Percentiles rank a stretch among this genome's conserved stretches.
Evolutionary conservation across 1,139 yeast species (phyloP).

Genomic region (Tardiomyces depauwii): DNA sequence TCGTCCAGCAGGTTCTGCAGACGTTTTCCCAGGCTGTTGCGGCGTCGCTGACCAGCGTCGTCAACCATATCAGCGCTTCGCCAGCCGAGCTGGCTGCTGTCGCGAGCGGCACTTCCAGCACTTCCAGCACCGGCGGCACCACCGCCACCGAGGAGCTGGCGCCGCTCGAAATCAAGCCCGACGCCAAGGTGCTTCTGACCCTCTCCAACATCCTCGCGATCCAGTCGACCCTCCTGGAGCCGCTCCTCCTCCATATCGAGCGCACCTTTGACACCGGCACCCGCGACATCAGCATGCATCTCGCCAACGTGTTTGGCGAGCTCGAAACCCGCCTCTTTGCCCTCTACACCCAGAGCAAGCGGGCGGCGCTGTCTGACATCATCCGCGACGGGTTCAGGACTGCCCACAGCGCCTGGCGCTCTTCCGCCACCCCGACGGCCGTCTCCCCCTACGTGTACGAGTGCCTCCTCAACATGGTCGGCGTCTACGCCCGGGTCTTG

Average conservation of each 20-base stretch:
- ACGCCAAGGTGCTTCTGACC: constrained; percentile 29
- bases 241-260: constrained; percentile 38
- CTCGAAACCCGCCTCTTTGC: constrained; percentile 44
- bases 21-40: background rate
- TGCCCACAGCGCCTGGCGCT: constrained; percentile 36
- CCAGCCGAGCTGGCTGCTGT: no score
- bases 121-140: background rate
- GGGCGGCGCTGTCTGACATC: constrained; percentile 35
- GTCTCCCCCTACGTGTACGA: constrained; percentile 38
- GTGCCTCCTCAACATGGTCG: constrained; percentile 38
- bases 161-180: constrained; percentile 23
- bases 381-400: constrained; percentile 35
- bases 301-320: constrained; percentile 35
- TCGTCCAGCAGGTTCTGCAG: background rate
- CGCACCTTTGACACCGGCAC: constrained; percentile 34
- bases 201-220: constrained; percentile 43
- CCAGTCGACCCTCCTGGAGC: constrained; percentile 34
- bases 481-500: constrained; percentile 40
- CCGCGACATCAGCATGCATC: constrained; percentile 29
- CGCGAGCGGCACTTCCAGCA: no score
- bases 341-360: constrained; percentile 39
- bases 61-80: background rate
- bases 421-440: constrained; percentile 24
- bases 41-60: background rate
- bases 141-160: background rate